Percentiles rank a stretch among this genome's conserved stretches.
Evolutionary conservation across 2,329 filamentous ascomycete species (phyloP).

Genomic region (Sphaerulina vaccinii): DNA sequence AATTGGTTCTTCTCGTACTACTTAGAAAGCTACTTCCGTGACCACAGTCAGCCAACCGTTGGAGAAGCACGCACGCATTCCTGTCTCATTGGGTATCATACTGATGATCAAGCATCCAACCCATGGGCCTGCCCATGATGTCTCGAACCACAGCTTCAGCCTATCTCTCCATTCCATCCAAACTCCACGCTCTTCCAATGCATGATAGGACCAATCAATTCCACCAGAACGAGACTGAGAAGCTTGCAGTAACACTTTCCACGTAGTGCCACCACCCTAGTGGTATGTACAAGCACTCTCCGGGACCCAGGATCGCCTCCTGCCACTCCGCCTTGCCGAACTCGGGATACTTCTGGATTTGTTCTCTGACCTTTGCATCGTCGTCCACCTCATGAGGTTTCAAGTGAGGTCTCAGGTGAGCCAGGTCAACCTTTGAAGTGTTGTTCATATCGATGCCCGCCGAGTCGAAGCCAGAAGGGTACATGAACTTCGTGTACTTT

Average conservation of each 20-base stretch:
- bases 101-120: no score
- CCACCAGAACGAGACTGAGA: slow-evolving; percentile 98
- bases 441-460: slow-evolving; percentile 86
- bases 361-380: background rate
- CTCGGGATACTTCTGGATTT: slow-evolving; percentile 43
- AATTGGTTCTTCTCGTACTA: no score
- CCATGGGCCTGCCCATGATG: no score
- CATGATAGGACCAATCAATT: slow-evolving; percentile 45
- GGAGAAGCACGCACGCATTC: no score
- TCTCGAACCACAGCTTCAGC: no score
- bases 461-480: slow-evolving; percentile 61
- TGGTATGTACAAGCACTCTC: slow-evolving; percentile 85
- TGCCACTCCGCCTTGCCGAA: slow-evolving; percentile 65
- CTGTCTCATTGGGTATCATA: no score
- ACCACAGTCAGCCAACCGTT: no score
- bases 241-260: slow-evolving; percentile 76
- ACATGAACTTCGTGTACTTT: slow-evolving; percentile 55
- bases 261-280: slow-evolving; percentile 99
- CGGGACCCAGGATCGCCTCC: slow-evolving; percentile 76
- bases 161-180: no score
- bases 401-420: slow-evolving; percentile 12
- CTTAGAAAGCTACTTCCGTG: no score
- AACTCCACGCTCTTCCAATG: background rate
- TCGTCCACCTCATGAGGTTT: background rate
- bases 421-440: slow-evolving; percentile 74